A percentile compares a stretch with the other conserved stretches of the same genome.
phyloP scores from a whole-genome alignment of 495 filamentous ascomycete species.

The Lasiosphaeria ovina region DNA sequence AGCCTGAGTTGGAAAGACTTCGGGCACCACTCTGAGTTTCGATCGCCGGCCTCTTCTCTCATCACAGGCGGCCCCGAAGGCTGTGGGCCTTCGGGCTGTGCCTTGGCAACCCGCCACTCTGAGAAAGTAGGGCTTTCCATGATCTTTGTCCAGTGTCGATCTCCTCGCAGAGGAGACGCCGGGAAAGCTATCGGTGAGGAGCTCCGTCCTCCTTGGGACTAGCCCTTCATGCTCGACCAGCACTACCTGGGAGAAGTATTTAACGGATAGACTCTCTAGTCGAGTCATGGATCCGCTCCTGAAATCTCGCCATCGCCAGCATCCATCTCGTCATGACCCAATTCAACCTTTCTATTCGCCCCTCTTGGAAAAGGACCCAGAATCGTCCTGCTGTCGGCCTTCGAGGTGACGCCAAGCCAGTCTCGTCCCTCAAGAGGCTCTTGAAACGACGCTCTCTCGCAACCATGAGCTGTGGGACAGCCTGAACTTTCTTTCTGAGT shows the following conservation, averaged over 20 bases:
- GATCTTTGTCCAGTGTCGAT: no score
- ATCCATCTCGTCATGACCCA: constrained; percentile 14
- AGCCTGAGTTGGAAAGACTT: no score
- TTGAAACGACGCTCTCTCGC: constrained; percentile 14
- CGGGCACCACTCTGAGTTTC: no score
- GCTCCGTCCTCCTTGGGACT: no score
- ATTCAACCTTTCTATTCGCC: constrained; percentile 12
- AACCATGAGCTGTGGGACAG: constrained; percentile 17
- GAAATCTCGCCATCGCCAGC: neutral
- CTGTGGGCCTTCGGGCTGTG: no score
- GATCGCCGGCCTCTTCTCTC: no score
- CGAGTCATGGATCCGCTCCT: neutral
- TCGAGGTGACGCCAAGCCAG: constrained; percentile 1
- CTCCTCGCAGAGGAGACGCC: no score
- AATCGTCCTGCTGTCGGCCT: neutral
- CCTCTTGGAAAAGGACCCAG: constrained; percentile 7
- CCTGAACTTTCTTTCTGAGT: neutral
- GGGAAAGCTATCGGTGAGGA: no score
- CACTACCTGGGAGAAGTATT: neutral
- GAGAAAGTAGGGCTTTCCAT: no score
- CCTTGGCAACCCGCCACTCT: no score
- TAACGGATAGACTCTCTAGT: neutral
- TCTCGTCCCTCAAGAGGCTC: neutral
- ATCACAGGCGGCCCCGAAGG: no score
- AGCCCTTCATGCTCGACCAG: no score